Percentiles rank a stretch among this genome's conserved stretches.
These are phyloP conservation scores for Kokia cookei DNA, from an alignment of 441 rosid species.

Conservation along the genomic window DNA sequence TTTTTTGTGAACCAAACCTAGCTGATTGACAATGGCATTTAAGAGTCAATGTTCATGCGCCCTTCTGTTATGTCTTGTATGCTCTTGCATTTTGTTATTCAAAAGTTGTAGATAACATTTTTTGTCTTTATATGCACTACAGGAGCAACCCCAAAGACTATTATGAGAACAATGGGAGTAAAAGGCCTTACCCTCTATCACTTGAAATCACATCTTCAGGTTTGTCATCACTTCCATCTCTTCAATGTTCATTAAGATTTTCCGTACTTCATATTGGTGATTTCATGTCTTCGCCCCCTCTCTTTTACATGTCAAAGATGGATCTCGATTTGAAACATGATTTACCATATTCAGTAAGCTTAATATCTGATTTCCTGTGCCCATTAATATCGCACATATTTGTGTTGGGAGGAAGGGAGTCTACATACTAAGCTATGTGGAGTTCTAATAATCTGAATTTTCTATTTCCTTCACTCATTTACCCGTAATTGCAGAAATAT, in stretches of 20 bases:
- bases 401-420: not conserved
- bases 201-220: constrained; percentile 94
- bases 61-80: not conserved
- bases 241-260: not conserved
- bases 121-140: constrained; percentile 18
- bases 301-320: not conserved
- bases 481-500: constrained; percentile 52
- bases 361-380: not conserved
- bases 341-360: not conserved
- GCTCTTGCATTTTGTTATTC: not conserved
- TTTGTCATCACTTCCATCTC: constrained; percentile 18
- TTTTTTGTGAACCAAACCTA: not conserved
- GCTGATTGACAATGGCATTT: not conserved
- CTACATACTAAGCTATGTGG: not conserved
- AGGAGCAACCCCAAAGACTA: constrained; percentile 97
- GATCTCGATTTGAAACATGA: not conserved
- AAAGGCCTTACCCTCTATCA: constrained; percentile 95
- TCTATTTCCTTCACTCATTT: constrained; percentile 7
- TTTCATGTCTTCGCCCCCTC: not conserved
- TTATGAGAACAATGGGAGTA: constrained; percentile 94
- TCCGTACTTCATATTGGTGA: not conserved
- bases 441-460: not conserved
- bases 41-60: not conserved
- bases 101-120: not conserved
- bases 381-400: not conserved